A percentile compares a stretch with the other conserved stretches of the same genome.
phyloP scores from a whole-genome alignment of 1,284 basidiomycete species.

The Leccinum glutinopallens region DNA sequence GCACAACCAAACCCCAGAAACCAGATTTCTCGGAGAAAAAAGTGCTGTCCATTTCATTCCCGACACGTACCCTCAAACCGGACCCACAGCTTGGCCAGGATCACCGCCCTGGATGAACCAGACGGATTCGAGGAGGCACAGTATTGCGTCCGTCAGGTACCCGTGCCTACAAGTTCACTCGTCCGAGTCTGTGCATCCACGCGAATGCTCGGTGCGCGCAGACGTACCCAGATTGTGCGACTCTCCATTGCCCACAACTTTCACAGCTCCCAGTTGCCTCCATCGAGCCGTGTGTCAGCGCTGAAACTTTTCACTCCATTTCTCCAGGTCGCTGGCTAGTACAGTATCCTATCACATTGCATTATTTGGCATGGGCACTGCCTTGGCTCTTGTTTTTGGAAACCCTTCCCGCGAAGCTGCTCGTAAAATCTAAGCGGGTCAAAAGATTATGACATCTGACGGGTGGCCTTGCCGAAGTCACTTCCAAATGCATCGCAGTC shows the following conservation, averaged over 20 bases:
- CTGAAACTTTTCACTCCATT: neutral
- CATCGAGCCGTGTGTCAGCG: neutral
- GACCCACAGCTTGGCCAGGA: neutral
- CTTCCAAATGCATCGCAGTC: constrained; percentile 1
- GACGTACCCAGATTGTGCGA: neutral
- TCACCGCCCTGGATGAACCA: neutral
- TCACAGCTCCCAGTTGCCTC: neutral
- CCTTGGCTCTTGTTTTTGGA: neutral
- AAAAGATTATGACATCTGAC: neutral
- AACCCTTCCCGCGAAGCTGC: neutral
- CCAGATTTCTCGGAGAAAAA: neutral
- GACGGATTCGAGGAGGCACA: neutral
- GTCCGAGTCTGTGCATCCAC: neutral
- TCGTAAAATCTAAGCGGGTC: neutral
- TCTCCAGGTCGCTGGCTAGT: neutral
- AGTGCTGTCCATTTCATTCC: neutral
- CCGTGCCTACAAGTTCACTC: neutral
- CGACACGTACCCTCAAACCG: neutral
- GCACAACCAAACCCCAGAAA: neutral
- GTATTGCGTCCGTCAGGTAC: neutral
- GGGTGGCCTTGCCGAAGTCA: neutral
- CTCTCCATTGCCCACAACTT: neutral
- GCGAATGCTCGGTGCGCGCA: neutral
- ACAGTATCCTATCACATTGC: neutral
- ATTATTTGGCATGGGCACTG: neutral